These are phyloP conservation scores for Litchi chinensis DNA, from an alignment of 345 rosid genomes.

Conservation along the genomic window DNA sequence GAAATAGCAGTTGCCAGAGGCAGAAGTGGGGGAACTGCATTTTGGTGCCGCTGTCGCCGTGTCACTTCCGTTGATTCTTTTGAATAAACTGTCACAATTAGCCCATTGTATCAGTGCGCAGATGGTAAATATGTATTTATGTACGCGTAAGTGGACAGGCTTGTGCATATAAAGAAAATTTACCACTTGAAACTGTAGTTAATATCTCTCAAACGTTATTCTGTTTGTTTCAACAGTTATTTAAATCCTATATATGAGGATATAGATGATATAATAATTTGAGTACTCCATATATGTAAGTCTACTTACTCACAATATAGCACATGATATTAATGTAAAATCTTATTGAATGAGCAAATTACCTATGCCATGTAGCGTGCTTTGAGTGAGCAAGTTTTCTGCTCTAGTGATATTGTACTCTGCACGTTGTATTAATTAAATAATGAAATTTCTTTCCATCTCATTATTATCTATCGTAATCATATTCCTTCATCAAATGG, in stretches of 20 bases:
- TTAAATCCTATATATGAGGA: not conserved
- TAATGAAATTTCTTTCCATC: not conserved
- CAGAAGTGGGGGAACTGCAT: slow-evolving; percentile 85
- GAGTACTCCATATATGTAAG: too few species aligned
- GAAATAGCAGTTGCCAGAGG: slow-evolving; percentile 95
- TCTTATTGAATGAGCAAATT: too few species aligned
- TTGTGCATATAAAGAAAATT: slow-evolving; percentile 7
- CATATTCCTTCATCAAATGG: not conserved
- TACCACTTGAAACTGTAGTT: not conserved
- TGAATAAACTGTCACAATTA: not conserved
- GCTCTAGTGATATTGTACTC: too few species aligned
- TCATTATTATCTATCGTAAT: not conserved
- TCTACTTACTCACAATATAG: not conserved
- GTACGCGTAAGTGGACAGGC: not conserved
- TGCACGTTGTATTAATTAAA: too few species aligned
- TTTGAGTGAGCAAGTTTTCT: not conserved
- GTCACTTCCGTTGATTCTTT: slow-evolving; percentile 32
- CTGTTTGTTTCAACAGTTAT: not conserved
- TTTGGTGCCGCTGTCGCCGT: slow-evolving; percentile 81
- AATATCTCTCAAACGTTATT: not conserved
- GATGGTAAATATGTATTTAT: slow-evolving; percentile 9
- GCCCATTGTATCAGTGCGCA: not conserved
- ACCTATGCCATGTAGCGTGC: not conserved
- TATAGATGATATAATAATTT: not conserved
- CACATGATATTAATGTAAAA: not conserved